Conservation (phyloP, 495 filamentous ascomycete genomes). For the Xylaria telfairii region DNA sequence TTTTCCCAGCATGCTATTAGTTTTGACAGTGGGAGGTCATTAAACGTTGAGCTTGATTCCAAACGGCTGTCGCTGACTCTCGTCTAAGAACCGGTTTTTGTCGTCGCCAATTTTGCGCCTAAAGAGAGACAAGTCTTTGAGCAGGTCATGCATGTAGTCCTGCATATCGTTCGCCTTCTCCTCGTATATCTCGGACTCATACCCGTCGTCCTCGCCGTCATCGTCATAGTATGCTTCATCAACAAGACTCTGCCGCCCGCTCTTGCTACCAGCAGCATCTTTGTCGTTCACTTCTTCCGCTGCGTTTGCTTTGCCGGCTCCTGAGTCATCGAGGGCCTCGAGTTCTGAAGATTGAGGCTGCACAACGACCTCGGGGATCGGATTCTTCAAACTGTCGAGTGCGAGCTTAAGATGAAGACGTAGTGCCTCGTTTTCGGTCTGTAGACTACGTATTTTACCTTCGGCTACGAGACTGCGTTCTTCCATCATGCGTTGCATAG, state of each 20-base stretch:
- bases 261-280: constrained; percentile 36
- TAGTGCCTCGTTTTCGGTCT: constrained; percentile 88
- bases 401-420: constrained; percentile 84
- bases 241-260: constrained; percentile 42
- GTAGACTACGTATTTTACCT: constrained; percentile 84
- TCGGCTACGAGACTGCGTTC: constrained; percentile 86
- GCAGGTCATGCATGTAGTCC: constrained; percentile 69
- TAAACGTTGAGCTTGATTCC: constrained; percentile 36
- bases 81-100: constrained; percentile 56
- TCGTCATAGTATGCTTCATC: constrained; percentile 50
- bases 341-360: constrained; percentile 15
- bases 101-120: constrained; percentile 85
- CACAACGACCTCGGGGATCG: constrained; percentile 66
- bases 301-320: constrained; percentile 37
- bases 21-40: not conserved
- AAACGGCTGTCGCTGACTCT: constrained; percentile 37
- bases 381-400: constrained; percentile 85
- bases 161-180: constrained; percentile 64
- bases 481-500: constrained; percentile 93
- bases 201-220: constrained; percentile 50
- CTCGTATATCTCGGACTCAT: constrained; percentile 56
- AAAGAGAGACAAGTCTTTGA: constrained; percentile 81
- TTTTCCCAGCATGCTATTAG: not conserved
- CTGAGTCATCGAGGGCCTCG: constrained; percentile 25
- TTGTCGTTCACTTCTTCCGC: constrained; percentile 26